Base-by-base conservation (phyloP, 306 rosid species). In the Vigna reflexopilosa region DNA sequence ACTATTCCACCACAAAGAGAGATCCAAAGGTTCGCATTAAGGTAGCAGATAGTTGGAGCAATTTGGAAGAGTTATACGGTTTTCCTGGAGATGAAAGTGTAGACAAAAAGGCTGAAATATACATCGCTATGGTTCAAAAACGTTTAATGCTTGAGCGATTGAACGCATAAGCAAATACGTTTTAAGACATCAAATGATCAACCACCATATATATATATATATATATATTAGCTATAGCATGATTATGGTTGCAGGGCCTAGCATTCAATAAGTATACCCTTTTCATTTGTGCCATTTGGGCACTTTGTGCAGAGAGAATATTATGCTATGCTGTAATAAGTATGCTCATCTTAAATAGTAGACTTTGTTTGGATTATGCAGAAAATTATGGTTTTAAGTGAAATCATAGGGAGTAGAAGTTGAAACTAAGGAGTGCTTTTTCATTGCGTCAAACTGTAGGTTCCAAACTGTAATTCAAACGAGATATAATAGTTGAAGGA, bases 91-190 rank as follows among this genome's bases (percentile, higher is more conserved):
- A 94, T 54, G 98, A 94, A 26, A 64, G 85, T 12, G 88, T 92
- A 0, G 97, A 94, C 66, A 6, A 51, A 12, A 94, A 90, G 83
- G 98, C 97, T 47, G 83, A 81, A 20, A 48, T 42, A 19, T 94
- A 89, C 55, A 90, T 94, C 16, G 82, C 93, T 22, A 87, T 75
- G 62, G 90, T 89, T 48, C 94, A 88, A 57, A 88, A 90, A 56
- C 92, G 94, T 17, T 89, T 89, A 26, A 81, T 78, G 90, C 94
- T 86, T 20, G 90, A 90, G 48, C 81, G 81, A 66, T 28, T 78
- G 19, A 80, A 73, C 77, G 67, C 83, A 1, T 84, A 85, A 22
- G 32, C 83, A 8, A 19, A 56, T 6, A 72, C 57, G 48, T n/a
- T 65, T 72, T 51, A 72, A 52, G 70, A 51, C 24, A 54, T 54